A percentile compares a stretch with the other conserved stretches of the same genome.
phyloP scores from a whole-genome alignment of 2,329 filamentous ascomycete species.

The Colletotrichum salicis region DNA sequence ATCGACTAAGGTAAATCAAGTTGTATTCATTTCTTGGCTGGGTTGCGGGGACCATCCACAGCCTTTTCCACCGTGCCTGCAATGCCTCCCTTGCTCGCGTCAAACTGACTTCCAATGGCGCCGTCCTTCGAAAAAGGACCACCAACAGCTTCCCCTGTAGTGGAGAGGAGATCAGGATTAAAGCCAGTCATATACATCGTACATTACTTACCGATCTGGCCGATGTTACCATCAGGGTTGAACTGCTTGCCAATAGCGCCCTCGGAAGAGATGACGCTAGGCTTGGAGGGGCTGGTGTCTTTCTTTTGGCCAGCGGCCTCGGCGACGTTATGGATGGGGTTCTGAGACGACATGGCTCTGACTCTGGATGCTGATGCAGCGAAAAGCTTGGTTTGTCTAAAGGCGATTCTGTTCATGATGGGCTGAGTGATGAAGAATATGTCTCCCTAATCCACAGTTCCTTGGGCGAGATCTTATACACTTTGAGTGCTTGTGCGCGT shows the following conservation, averaged over 20 bases:
- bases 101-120: slow-evolving; percentile 25
- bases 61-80: slow-evolving; percentile 27
- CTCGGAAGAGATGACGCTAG: slow-evolving; percentile 28
- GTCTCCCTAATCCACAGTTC: rapidly evolving
- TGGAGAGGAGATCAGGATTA: rapidly evolving
- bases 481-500: not conserved
- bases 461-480: not conserved
- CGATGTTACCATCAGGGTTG: slow-evolving; percentile 30
- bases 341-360: slow-evolving; percentile 22
- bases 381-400: not conserved
- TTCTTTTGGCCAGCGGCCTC: slow-evolving; percentile 18
- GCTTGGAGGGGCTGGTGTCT: slow-evolving; percentile 25
- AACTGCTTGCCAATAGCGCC: slow-evolving; percentile 31
- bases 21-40: slow-evolving; percentile 17
- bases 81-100: slow-evolving; percentile 26
- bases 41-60: slow-evolving; percentile 22
- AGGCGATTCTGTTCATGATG: not conserved
- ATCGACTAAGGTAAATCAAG: not conserved
- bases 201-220: slow-evolving; percentile 22
- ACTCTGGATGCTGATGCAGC: not conserved
- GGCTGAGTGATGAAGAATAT: not conserved
- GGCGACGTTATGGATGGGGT: slow-evolving; percentile 16
- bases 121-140: slow-evolving; percentile 29
- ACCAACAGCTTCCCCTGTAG: slow-evolving; percentile 17
- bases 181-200: not conserved